Evolutionary conservation across 306 rosid species (phyloP).

Genomic region (Senna siamea): DNA sequence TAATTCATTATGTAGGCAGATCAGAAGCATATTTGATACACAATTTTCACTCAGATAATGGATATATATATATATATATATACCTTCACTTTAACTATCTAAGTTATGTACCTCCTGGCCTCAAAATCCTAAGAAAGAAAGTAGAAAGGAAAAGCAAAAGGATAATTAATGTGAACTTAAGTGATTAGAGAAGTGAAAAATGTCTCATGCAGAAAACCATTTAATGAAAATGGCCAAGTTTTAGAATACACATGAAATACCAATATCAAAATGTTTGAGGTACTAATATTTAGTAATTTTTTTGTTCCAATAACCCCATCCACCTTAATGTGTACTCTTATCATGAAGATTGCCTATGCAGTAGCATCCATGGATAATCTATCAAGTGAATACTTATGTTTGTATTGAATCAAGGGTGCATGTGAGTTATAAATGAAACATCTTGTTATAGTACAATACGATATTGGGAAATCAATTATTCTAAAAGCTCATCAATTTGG

Average conservation of each 20-base stretch:
- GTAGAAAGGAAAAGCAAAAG: slow-evolving; percentile 18
- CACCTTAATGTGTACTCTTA: background rate
- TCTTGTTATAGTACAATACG: too few species aligned
- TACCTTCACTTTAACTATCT: slow-evolving; percentile 84
- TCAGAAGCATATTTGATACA: slow-evolving; percentile 27
- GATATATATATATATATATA: too few species aligned
- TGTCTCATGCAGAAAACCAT: slow-evolving; percentile 13
- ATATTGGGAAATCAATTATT: too few species aligned
- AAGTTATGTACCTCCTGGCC: slow-evolving; percentile 77
- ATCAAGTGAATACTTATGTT: too few species aligned
- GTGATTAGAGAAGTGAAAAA: too few species aligned
- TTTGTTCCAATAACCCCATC: slow-evolving; percentile 12
- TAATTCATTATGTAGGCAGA: too few species aligned
- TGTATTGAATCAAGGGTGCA: too few species aligned
- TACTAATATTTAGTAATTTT: slow-evolving; percentile 2
- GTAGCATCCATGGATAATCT: too few species aligned
- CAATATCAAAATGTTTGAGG: too few species aligned
- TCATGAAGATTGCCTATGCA: background rate
- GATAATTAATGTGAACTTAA: background rate
- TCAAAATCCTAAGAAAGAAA: slow-evolving; percentile 65
- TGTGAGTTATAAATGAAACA: too few species aligned
- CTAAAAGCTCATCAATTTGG: too few species aligned
- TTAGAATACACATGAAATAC: too few species aligned
- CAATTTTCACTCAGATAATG: slow-evolving; percentile 26
- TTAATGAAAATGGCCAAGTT: background rate